phyloP scores from a whole-genome alignment of 73 alveolate genomes.

The Tetrahymena malaccensis region DNA sequence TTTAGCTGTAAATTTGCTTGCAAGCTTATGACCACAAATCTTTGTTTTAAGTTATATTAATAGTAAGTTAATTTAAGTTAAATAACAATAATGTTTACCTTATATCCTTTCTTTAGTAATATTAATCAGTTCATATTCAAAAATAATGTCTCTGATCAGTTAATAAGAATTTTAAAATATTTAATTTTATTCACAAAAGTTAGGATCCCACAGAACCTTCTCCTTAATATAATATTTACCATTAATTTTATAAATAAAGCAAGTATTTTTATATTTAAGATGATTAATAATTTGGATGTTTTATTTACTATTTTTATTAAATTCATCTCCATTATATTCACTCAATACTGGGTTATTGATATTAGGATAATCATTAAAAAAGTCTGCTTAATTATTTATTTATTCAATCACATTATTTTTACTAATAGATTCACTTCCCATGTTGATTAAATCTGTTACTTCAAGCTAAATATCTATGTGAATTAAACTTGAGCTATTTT shows the following conservation, averaged over 20 bases:
- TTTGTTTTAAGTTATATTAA: not conserved
- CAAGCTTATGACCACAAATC: not conserved
- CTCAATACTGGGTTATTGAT: not conserved
- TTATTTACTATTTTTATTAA: not conserved
- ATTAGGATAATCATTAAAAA: not conserved
- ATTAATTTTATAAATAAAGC: not conserved
- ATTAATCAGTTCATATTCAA: not conserved
- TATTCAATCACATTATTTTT: not conserved
- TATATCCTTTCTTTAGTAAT: not conserved
- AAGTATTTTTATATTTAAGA: not conserved
- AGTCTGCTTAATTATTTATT: not conserved
- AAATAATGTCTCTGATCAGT: not conserved
- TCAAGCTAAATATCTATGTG: not conserved
- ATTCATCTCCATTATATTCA: not conserved
- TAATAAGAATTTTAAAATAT: not conserved
- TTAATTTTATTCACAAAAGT: not conserved
- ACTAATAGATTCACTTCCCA: not conserved
- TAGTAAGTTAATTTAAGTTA: not conserved
- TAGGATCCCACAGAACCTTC: not conserved
- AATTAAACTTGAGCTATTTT: not conserved
- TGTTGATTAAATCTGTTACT: not conserved
- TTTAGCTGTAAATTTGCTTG: not conserved
- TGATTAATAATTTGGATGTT: not conserved
- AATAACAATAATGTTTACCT: not conserved
- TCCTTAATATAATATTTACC: not conserved